Conservation (phyloP, 371 early-diverging fungal genomes). For the Actinomortierella ambigua region DNA sequence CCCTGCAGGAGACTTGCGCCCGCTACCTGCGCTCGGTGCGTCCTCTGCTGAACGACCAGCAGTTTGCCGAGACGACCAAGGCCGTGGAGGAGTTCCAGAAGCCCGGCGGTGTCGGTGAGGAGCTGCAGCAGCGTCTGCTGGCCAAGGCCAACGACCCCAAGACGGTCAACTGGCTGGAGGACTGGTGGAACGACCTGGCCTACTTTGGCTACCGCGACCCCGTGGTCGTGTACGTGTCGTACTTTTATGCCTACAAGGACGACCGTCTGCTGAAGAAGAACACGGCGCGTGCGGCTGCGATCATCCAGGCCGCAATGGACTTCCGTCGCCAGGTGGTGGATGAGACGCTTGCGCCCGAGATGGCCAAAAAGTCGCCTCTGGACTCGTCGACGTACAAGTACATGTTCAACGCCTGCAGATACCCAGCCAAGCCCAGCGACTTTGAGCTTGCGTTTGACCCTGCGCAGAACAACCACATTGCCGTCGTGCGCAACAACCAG, state of each 20-base stretch:
- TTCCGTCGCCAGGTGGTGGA: constrained; percentile 83
- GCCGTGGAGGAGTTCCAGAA: constrained; percentile 81
- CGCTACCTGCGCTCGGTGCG: constrained; percentile 80
- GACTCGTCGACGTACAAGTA: constrained; percentile 92
- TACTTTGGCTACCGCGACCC: constrained; percentile 97
- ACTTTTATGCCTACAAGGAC: constrained; percentile 85
- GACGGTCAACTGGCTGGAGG: constrained; percentile 88
- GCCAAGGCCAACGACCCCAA: constrained; percentile 70
- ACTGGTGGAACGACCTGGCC: constrained; percentile 95
- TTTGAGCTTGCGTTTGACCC: constrained; percentile 78
- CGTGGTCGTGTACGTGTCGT: constrained; percentile 86
- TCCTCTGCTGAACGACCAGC: constrained; percentile 75
- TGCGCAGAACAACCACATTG: constrained; percentile 76
- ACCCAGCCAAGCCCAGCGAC: constrained; percentile 88
- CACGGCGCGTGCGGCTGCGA: constrained; percentile 86
- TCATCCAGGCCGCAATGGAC: constrained; percentile 85
- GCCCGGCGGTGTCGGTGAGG: constrained; percentile 82
- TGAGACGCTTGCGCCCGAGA: constrained; percentile 86
- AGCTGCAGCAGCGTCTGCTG: constrained; percentile 82
- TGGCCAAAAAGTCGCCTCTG: constrained; percentile 76
- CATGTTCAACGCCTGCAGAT: constrained; percentile 96
- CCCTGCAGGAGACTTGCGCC: constrained; percentile 77
- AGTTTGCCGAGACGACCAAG: constrained; percentile 71
- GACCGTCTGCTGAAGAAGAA: constrained; percentile 79
- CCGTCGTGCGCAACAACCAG: constrained; percentile 90